These are phyloP conservation scores for Blastobotrys capitulatus DNA, from an alignment of 1,139 yeast genomes.

Conservation along the genomic window DNA sequence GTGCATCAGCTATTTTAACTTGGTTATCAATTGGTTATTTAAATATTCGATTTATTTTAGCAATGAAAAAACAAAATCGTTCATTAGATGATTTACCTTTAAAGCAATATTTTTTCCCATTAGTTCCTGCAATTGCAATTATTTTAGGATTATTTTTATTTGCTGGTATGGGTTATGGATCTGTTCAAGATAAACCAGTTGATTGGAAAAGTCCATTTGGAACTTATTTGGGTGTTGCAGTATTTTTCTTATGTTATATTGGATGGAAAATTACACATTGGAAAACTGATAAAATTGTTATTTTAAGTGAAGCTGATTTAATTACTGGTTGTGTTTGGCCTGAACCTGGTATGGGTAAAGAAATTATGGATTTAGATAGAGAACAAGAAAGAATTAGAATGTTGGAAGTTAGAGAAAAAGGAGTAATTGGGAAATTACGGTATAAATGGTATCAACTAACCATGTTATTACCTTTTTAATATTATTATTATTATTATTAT, in stretches of 20 bases:
- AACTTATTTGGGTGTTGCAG: slow-evolving; percentile 23
- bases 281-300: slow-evolving; percentile 22
- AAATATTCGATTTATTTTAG: slow-evolving; percentile 47
- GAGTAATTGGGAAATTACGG: slow-evolving; percentile 12
- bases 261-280: slow-evolving; percentile 28
- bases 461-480: slow-evolving; percentile 3
- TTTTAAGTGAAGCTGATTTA: slow-evolving; percentile 19
- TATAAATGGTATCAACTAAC: slow-evolving; percentile 12
- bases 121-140: slow-evolving; percentile 33
- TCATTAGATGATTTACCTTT: slow-evolving; percentile 43
- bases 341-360: slow-evolving; percentile 21
- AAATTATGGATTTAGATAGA: slow-evolving; percentile 19
- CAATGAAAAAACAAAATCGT: slow-evolving; percentile 31
- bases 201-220: slow-evolving; percentile 26
- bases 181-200: slow-evolving; percentile 39
- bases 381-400: slow-evolving; percentile 5
- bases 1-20: slow-evolving; percentile 48
- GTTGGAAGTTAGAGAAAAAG: slow-evolving; percentile 5
- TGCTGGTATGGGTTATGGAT: slow-evolving; percentile 36
- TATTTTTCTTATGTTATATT: slow-evolving; percentile 20
- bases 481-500: not conserved
- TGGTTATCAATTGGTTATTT: slow-evolving; percentile 48
- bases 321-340: slow-evolving; percentile 23
- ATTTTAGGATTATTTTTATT: slow-evolving; percentile 25
- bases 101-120: slow-evolving; percentile 42